These are phyloP conservation scores for Termitomyces sp. DNA, from an alignment of 768 basidiomycete genomes.

Conservation along the genomic window DNA sequence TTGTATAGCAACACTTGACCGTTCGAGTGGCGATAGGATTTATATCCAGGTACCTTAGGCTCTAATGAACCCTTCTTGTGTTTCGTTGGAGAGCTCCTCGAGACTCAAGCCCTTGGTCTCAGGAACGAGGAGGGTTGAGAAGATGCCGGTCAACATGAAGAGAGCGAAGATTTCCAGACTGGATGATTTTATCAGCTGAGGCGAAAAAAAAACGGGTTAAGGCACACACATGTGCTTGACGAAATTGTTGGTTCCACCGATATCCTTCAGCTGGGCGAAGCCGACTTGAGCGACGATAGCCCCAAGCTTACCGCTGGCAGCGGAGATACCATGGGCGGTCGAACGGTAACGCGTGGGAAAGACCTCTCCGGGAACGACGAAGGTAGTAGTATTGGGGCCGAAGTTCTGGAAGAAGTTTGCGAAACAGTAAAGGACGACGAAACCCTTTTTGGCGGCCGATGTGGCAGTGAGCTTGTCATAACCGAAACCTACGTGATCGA, in stretches of 20 bases:
- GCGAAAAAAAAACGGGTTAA: neutral
- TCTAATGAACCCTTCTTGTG: conserved; percentile 58
- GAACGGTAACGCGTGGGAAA: conserved; percentile 91
- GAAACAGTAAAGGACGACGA: conserved; percentile 84
- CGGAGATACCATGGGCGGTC: conserved; percentile 81
- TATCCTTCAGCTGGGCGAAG: conserved; percentile 66
- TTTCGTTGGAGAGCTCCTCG: conserved; percentile 74
- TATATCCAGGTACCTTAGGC: conserved; percentile 20
- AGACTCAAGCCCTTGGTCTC: conserved; percentile 71
- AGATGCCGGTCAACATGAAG: conserved; percentile 84
- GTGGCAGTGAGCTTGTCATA: conserved; percentile 57
- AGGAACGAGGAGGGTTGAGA: conserved; percentile 76
- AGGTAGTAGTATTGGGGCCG: conserved; percentile 79
- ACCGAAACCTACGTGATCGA: conserved; percentile 52
- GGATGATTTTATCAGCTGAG: conserved; percentile 6
- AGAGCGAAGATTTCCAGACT: conserved; percentile 80
- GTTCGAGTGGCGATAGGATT: neutral
- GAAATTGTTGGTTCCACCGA: conserved; percentile 61
- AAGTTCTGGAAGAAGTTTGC: conserved; percentile 92
- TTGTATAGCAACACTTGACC: neutral
- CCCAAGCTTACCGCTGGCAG: conserved; percentile 80
- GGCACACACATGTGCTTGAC: conserved; percentile 65
- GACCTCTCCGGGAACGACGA: conserved; percentile 76
- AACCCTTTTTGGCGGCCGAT: conserved; percentile 45
- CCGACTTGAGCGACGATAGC: conserved; percentile 81